phyloP scores from a whole-genome alignment of 2,329 filamentous ascomycete species.

The Pleomassaria siparia region DNA sequence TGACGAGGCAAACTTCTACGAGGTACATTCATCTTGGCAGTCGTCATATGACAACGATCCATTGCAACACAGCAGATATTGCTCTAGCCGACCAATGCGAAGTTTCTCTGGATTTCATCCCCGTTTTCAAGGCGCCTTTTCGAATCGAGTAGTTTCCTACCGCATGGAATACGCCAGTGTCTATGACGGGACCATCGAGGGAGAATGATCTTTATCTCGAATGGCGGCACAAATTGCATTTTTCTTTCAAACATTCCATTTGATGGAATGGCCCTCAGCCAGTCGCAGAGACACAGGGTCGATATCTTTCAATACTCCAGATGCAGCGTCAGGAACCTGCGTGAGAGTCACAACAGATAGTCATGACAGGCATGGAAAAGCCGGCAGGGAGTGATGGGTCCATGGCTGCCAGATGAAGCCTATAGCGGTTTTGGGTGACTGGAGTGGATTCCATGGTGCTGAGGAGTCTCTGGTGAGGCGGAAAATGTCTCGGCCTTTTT shows the following conservation, averaged over 20 bases:
- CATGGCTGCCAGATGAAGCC: background rate
- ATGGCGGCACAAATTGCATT: constrained; percentile 18
- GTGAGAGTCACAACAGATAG: background rate
- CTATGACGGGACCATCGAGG: background rate
- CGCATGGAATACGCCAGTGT: constrained; percentile 9
- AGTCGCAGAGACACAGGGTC: background rate
- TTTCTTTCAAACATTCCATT: constrained; percentile 11
- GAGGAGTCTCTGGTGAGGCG: constrained; percentile 6
- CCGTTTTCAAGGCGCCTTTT: constrained; percentile 7
- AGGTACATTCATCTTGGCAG: constrained; percentile 5
- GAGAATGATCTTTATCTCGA: constrained; percentile 10
- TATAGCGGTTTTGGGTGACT: background rate
- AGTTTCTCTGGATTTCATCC: constrained; percentile 4
- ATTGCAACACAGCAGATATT: background rate
- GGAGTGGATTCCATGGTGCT: constrained; percentile 2
- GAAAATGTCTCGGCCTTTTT: constrained; percentile 1
- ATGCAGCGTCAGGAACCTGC: background rate
- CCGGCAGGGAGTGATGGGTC: background rate
- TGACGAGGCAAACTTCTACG: constrained; percentile 39
- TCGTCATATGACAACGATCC: constrained; percentile 1
- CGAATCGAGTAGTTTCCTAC: constrained; percentile 6
- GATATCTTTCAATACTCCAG: constrained; percentile 3
- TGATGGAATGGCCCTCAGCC: background rate
- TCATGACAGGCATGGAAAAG: background rate
- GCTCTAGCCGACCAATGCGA: background rate